Conservation (phyloP, 2,329 filamentous ascomycete genomes). For the Septoria linicola region DNA sequence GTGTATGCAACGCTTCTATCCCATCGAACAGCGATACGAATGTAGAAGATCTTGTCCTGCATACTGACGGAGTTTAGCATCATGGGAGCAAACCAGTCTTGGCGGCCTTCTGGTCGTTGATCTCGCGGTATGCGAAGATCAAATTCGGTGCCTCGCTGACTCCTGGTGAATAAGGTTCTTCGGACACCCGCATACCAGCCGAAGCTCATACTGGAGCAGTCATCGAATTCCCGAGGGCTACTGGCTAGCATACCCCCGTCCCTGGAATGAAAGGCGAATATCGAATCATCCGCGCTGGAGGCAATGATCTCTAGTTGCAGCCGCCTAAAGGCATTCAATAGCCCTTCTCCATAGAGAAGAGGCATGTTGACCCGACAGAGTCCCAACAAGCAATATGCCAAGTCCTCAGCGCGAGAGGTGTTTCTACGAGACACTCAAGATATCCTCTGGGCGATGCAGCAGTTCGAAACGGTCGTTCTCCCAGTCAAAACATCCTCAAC, state of each 20-base stretch:
- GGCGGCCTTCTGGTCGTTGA: too few species aligned
- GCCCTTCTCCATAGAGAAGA: slow-evolving; percentile 8
- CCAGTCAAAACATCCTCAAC: neutral
- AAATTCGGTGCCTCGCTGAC: too few species aligned
- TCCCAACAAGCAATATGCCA: slow-evolving; percentile 10
- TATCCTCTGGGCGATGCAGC: slow-evolving; percentile 11
- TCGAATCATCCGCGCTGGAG: slow-evolving; percentile 1
- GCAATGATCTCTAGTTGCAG: slow-evolving; percentile 11
- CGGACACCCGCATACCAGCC: too few species aligned
- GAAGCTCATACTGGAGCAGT: too few species aligned
- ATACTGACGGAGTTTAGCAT: too few species aligned
- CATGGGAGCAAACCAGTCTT: too few species aligned
- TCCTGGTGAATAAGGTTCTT: too few species aligned
- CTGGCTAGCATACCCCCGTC: neutral
- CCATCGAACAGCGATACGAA: too few species aligned
- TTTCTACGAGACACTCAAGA: slow-evolving; percentile 2
- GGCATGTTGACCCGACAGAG: slow-evolving; percentile 7
- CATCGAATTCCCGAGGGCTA: neutral
- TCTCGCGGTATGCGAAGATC: too few species aligned
- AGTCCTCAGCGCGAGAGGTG: slow-evolving; percentile 2
- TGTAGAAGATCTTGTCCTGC: too few species aligned
- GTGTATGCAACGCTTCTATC: too few species aligned
- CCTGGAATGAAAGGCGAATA: slow-evolving; percentile 1
- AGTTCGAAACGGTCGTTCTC: neutral
- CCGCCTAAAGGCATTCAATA: neutral